Base-by-base conservation (phyloP, 305 asterid genomes). In the Monarda citriodora region DNA sequence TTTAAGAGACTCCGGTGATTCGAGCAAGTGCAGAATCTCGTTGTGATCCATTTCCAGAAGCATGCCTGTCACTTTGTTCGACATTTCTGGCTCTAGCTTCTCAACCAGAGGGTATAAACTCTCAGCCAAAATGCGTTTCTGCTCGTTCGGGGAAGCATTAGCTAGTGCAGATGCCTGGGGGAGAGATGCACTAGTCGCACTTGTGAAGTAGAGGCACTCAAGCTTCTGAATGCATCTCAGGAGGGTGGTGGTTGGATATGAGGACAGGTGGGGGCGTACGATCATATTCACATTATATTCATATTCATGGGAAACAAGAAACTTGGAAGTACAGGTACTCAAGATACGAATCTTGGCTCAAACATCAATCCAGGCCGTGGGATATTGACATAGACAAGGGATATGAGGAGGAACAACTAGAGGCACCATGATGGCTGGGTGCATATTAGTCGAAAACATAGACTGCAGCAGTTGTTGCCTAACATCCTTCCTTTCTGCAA, bases 31-130 rank as follows among this genome's bases (percentile, higher is more conserved):
- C 55, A 92, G 61, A 16, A 92, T 95, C 76, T 89, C 96, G 0
- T 91, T 82, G 71, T 86, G 96, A 52, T 92, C 98, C 98, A 92
- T 92, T 61, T 89, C 96, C 69, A 92, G 71, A 51, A 89, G 93
- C 98, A 88, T 92, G 62, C 89, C 95, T 0, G 97, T 93, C 32
- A 89, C 92, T 70, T 85, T 87, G 46, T 88, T 91, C 6, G 98
- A 96, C 26, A 80, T 74, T 45, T 82, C 92, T 0, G 90, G 95
- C 81, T 82, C 97, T 77, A 93, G 56, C 72, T 89, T 95, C 63
- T 89, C 87, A 9, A 93, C 94, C 5, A 87, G 97, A 14, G 97
- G 98, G 70, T 89, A 89, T 9, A 92, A 60, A 63, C 77, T 78
- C 53, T 75, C 89, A 7, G 96, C 97, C 85, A 93, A 60, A 91